Conservation (phyloP, 805 yeast genomes). For the Myxozyma melibiosi region DNA sequence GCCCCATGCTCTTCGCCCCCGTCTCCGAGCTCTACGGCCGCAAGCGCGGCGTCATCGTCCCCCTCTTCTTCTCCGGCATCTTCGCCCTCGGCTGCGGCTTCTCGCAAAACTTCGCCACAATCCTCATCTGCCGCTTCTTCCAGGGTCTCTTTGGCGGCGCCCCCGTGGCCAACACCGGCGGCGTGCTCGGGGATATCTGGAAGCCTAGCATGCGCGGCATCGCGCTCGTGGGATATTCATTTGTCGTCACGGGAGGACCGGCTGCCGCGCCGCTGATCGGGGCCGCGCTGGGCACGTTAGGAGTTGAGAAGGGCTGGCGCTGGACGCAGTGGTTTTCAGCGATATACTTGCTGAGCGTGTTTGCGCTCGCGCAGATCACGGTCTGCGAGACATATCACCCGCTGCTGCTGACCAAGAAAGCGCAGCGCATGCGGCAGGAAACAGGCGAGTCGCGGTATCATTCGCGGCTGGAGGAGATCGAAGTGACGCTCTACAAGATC, state of each 20-base stretch:
- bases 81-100: constrained; percentile 57
- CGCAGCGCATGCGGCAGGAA: constrained; percentile 66
- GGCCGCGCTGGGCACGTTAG: constrained; percentile 51
- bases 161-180: constrained; percentile 62
- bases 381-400: constrained; percentile 45
- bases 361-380: constrained; percentile 44
- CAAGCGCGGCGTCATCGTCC: constrained; percentile 49
- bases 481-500: constrained; percentile 68
- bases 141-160: constrained; percentile 64
- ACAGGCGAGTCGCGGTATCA: constrained; percentile 82
- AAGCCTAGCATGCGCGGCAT: constrained; percentile 55
- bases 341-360: constrained; percentile 44
- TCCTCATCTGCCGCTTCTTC: constrained; percentile 57
- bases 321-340: constrained; percentile 60
- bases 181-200: constrained; percentile 61
- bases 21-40: constrained; percentile 48
- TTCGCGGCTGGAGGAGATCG: constrained; percentile 90
- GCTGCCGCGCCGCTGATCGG: constrained; percentile 53
- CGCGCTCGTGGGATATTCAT: constrained; percentile 55
- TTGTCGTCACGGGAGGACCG: constrained; percentile 51
- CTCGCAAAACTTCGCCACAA: constrained; percentile 51
- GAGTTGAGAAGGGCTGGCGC: constrained; percentile 54
- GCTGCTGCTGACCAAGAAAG: constrained; percentile 62
- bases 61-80: constrained; percentile 46
- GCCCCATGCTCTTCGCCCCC: constrained; percentile 69